Evolutionary conservation across 2,329 filamentous ascomycete genomes (phyloP), one percentile per base, ranked within the genome.

Genomic region (Triangularia verruculosa): DNA sequence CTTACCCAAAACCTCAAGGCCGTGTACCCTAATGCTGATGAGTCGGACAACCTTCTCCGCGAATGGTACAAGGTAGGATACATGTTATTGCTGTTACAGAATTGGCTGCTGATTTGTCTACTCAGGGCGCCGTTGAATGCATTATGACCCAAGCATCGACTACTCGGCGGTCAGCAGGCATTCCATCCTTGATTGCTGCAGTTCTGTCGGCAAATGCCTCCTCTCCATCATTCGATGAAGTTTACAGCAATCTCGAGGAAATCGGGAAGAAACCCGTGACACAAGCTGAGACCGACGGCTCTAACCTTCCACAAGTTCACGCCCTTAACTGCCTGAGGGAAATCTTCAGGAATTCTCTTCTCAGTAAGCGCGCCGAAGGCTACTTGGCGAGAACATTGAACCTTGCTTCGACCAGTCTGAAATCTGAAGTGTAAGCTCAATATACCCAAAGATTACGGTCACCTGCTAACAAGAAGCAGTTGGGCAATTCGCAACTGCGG

Each of bases 401-500:
- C 65, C 82, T 98, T n/a, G 93, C 93, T 1, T 91, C 91, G 11
- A 84, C 85, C 64, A 92, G 90, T 59, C 82, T 99, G 15, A 89
- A 87, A 53, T 95, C 92, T 0, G 84, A 90, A 64, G 86, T 95
- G 86, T 91, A 79, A 77, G 84, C 17, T 75, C 7, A 17, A 7
- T n/a, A n/a, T n/a, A n/a, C n/a, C n/a, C n/a, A n/a, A n/a, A n/a
- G n/a, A n/a, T n/a, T n/a, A n/a, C n/a, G n/a, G n/a, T n/a, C n/a
- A n/a, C n/a, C n/a, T n/a, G 11, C 39, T 47, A 17, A 47, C n/a
- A 20, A 20, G 11, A 47, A 15, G 15, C 11, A 91, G 88, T 22
- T 99, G 95, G 95, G 92, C 93, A 0, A 93, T 99, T 62, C 89
- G 93, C 0, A 99, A 99, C 74, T 97, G 93, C 69, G 93, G 93